phyloP scores from a whole-genome alignment of 2,329 filamentous ascomycete genomes.

The Eutypella sp. region DNA sequence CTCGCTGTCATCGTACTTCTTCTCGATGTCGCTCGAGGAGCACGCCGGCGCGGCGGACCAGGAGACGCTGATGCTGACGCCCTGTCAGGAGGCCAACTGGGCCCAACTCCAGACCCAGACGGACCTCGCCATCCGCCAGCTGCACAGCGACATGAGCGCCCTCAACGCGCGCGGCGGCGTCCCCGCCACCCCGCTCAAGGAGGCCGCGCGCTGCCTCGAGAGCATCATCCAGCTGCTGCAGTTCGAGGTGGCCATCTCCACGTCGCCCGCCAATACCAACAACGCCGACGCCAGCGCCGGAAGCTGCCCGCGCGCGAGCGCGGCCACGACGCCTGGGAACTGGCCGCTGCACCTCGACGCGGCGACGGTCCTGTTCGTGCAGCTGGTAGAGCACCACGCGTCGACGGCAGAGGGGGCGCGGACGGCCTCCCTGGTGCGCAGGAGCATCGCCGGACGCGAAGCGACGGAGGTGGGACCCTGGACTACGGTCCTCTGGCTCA shows the following conservation, averaged over 20 bases:
- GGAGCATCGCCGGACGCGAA: conserved; percentile 11
- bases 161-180: conserved; percentile 26
- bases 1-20: conserved; percentile 53
- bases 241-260: conserved; percentile 43
- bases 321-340: conserved; percentile 26
- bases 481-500: neutral
- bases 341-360: conserved; percentile 48
- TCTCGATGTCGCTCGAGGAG: conserved; percentile 39
- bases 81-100: conserved; percentile 31
- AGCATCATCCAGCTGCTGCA: conserved; percentile 49
- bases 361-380: conserved; percentile 43
- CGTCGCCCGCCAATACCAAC: no score
- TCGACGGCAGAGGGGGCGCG: conserved; percentile 19
- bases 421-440: conserved; percentile 29
- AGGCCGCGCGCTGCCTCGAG: conserved; percentile 39
- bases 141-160: conserved; percentile 36
- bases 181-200: conserved; percentile 22
- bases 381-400: conserved; percentile 33
- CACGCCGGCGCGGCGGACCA: conserved; percentile 26
- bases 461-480: neutral
- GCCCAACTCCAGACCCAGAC: conserved; percentile 39
- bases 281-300: no score
- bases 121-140: conserved; percentile 38
- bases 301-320: no score
- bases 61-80: no score